Conservation (phyloP, 2,329 filamentous ascomycete genomes). For the Aspergillus niger region DNA sequence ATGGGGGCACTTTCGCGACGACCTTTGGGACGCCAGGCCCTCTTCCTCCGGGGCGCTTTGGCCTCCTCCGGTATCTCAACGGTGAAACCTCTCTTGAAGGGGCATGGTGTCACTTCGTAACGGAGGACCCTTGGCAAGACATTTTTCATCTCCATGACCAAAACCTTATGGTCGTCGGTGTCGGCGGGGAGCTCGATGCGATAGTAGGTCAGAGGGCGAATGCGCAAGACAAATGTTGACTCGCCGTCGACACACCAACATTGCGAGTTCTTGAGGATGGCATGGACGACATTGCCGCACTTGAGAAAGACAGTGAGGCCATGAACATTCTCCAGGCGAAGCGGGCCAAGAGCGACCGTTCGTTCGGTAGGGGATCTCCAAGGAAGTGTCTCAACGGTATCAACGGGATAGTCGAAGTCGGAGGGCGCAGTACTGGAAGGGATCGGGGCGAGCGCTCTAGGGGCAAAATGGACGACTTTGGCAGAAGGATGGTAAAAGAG, state of each 20-base stretch:
- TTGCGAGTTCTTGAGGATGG: slow-evolving; percentile 85
- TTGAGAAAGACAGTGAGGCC: slow-evolving; percentile 86
- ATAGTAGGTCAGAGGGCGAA: slow-evolving; percentile 82
- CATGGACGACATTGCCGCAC: slow-evolving; percentile 79
- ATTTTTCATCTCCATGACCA: slow-evolving; percentile 67
- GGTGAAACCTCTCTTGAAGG: slow-evolving; percentile 76
- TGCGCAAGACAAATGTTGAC: slow-evolving; percentile 83
- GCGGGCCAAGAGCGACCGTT: slow-evolving; percentile 77
- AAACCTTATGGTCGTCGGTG: slow-evolving; percentile 63
- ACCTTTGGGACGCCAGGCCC: slow-evolving; percentile 67
- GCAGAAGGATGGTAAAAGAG: slow-evolving; percentile 73
- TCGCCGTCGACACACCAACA: slow-evolving; percentile 90
- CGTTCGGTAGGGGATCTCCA: slow-evolving; percentile 77
- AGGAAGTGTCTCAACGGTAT: slow-evolving; percentile 64
- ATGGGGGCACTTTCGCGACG: slow-evolving; percentile 42
- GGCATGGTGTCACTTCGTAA: slow-evolving; percentile 86
- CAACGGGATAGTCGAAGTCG: slow-evolving; percentile 52
- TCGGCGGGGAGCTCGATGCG: slow-evolving; percentile 79
- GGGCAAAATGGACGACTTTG: slow-evolving; percentile 69
- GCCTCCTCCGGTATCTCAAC: slow-evolving; percentile 72
- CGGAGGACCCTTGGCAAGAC: slow-evolving; percentile 73
- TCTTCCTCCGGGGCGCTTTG: slow-evolving; percentile 65
- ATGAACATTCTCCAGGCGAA: slow-evolving; percentile 83
- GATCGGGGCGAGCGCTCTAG: slow-evolving; percentile 42
- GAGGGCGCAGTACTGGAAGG: slow-evolving; percentile 44